Evolutionary conservation across 2,329 filamentous ascomycete genomes (phyloP).

Genomic region (Diaporthe caulivora): DNA sequence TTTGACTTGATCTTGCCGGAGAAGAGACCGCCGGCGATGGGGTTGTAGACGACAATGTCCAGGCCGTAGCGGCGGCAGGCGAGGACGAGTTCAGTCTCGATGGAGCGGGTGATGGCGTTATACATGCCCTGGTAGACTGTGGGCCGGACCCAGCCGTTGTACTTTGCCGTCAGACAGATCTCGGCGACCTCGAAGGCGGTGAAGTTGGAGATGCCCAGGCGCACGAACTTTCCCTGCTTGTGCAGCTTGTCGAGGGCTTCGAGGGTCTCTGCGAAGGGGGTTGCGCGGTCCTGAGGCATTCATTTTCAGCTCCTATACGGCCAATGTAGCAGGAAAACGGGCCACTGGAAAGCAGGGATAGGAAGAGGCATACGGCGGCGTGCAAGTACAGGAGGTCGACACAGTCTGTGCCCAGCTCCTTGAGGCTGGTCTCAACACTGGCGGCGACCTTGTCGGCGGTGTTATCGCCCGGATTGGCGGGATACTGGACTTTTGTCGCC

Average conservation of each 20-base stretch:
- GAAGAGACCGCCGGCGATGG: slow-evolving; percentile 83
- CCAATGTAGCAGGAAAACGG: no score
- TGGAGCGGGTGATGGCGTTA: slow-evolving; percentile 81
- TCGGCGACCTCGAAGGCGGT: slow-evolving; percentile 91
- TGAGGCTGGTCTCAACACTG: slow-evolving; percentile 75
- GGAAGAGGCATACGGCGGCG: slow-evolving; percentile 60
- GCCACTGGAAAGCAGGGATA: neutral
- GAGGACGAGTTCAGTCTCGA: slow-evolving; percentile 81
- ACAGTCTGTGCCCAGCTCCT: slow-evolving; percentile 78
- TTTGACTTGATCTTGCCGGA: slow-evolving; percentile 81
- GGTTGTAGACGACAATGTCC: slow-evolving; percentile 86
- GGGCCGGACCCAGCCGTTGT: slow-evolving; percentile 84
- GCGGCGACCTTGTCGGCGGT: slow-evolving; percentile 72
- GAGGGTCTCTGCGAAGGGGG: slow-evolving; percentile 84
- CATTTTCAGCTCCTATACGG: neutral
- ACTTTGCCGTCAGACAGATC: slow-evolving; percentile 81
- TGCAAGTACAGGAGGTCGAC: slow-evolving; percentile 84
- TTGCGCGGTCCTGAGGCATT: slow-evolving; percentile 63
- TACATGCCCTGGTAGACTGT: slow-evolving; percentile 87
- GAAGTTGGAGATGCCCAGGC: slow-evolving; percentile 85
- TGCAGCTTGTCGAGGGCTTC: slow-evolving; percentile 83
- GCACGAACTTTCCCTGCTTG: slow-evolving; percentile 86
- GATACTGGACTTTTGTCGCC: slow-evolving; percentile 77
- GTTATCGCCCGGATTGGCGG: slow-evolving; percentile 69
- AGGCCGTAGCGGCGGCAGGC: slow-evolving; percentile 82